phyloP scores from a whole-genome alignment of 257 asterid species.

The Fraxinus anomala region DNA sequence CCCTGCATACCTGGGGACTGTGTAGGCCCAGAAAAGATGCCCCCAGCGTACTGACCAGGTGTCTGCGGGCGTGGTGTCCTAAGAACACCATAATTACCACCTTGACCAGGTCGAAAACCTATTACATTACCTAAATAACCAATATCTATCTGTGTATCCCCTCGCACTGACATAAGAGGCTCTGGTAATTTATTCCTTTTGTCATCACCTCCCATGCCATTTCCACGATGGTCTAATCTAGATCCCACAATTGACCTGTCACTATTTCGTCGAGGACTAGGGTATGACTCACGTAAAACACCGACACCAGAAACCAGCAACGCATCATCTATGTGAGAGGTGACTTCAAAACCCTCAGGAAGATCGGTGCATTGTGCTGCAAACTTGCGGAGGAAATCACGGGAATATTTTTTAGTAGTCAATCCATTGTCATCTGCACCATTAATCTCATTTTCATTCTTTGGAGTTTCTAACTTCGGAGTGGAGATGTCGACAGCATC shows the following conservation, averaged over 20 bases:
- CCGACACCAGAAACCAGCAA: slow-evolving; percentile 24
- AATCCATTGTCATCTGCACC: slow-evolving; percentile 1
- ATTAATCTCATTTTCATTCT: background rate
- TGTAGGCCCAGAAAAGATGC: slow-evolving; percentile 8
- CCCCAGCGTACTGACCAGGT: slow-evolving; percentile 19
- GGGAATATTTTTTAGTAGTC: slow-evolving; percentile 29
- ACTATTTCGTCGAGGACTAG: slow-evolving; percentile 17
- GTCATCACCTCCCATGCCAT: slow-evolving; percentile 24
- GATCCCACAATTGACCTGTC: slow-evolving; percentile 22
- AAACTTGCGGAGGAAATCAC: slow-evolving; percentile 34
- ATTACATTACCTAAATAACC: slow-evolving; percentile 8
- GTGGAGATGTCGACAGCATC: slow-evolving; percentile 25
- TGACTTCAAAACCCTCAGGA: slow-evolving; percentile 32
- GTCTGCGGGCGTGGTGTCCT: slow-evolving; percentile 27
- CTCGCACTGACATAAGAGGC: slow-evolving; percentile 4
- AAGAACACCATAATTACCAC: slow-evolving; percentile 25
- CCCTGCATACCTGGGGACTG: slow-evolving; percentile 12
- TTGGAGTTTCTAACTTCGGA: slow-evolving; percentile 22
- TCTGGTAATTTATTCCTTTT: slow-evolving; percentile 27
- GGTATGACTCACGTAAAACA: background rate
- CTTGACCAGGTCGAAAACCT: slow-evolving; percentile 27
- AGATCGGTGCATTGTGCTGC: slow-evolving; percentile 27
- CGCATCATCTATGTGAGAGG: slow-evolving; percentile 22
- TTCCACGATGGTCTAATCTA: slow-evolving; percentile 22
- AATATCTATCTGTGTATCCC: slow-evolving; percentile 8